Evolutionary conservation across 2,329 filamentous ascomycete species (phyloP).

Genomic region (Cladosporium oxysporum): DNA sequence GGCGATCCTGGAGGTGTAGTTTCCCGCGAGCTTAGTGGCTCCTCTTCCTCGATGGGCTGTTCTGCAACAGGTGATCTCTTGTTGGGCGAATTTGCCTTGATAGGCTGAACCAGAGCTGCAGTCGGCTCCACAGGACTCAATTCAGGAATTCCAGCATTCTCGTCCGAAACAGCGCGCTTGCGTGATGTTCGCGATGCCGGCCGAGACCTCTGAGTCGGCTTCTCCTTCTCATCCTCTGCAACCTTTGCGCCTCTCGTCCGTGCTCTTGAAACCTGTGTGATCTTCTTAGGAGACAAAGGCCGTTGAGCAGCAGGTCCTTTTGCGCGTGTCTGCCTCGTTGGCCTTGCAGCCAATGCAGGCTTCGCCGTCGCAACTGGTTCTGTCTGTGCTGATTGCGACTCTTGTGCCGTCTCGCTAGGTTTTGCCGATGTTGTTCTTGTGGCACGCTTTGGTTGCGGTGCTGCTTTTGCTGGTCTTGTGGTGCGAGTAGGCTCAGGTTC

Average conservation of each 20-base stretch:
- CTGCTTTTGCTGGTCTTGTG: constrained; percentile 26
- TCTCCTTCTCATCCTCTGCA: constrained; percentile 20
- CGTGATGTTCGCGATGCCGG: constrained; percentile 18
- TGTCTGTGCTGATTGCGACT: constrained; percentile 1
- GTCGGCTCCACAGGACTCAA: constrained; percentile 18
- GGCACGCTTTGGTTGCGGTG: constrained; percentile 2
- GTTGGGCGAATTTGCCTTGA: not conserved
- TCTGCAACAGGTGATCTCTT: constrained; percentile 1
- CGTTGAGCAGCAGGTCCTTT: constrained; percentile 14
- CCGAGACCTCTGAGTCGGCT: constrained; percentile 10
- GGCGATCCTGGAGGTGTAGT: constrained; percentile 29
- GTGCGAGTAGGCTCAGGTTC: constrained; percentile 22
- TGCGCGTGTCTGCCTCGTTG: constrained; percentile 12
- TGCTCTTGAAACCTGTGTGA: constrained; percentile 36
- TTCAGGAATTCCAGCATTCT: constrained; percentile 32
- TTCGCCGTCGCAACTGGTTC: not conserved
- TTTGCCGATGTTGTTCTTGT: not conserved
- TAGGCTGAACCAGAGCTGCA: not conserved
- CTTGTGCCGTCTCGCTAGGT: not conserved
- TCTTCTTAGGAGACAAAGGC: constrained; percentile 40
- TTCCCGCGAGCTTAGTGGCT: constrained; percentile 27
- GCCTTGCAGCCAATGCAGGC: constrained; percentile 14
- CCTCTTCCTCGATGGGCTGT: constrained; percentile 24
- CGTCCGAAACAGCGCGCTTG: constrained; percentile 33
- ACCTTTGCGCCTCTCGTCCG: constrained; percentile 21